Base-by-base conservation (phyloP, 2,329 filamentous ascomycete genomes). In the Penicillium sp. region DNA sequence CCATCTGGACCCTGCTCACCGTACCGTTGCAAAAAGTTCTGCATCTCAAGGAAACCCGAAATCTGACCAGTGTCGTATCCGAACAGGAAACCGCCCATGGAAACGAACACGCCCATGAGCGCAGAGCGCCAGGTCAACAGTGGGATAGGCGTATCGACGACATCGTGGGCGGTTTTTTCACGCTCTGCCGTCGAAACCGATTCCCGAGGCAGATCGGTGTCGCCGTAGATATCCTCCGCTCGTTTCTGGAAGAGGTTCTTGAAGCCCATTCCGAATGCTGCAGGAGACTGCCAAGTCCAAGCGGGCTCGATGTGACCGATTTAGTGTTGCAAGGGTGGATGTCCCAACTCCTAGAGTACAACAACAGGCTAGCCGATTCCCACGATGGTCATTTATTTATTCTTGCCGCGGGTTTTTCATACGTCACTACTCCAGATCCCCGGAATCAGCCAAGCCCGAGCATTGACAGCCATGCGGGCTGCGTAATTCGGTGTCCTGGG, bases 31-130 rank as follows among this genome's bases (percentile, higher is more conserved):
- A 76, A 61, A 61, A 79, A 80, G 60, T 80, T 63, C 0, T 69
- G 14, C 77, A 79, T 80, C 28, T 72, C 74, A 12, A 80, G 64
- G 55, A 81, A 76, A 2, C 78, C 77, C 0, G 75, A 78, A 42
- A 80, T 80, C 58, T 80, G 77, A 62, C 78, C 76, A 5, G 78
- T 78, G 55, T 79, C 75, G 48, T 77, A 78, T 6, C 76, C 76
- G 49, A 77, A 78, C 6, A 77, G 71, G 53, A 79, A 75, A 1
- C 78, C 78, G n/a, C 78, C 78, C 75, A 80, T 79, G 1, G 78
- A 80, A 31, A 79, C 73, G n/a, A 79, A 73, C 39, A 73, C 64
- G 6, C 73, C 69, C 54, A 75, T 73, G 8, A 74, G 65, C 8
- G 67, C 65, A n/a, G 72, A 68, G 34, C 74, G 73, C 57, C 71